phyloP scores from a whole-genome alignment of 2,329 filamentous ascomycete genomes.

The Cladobotryum protrusum region DNA sequence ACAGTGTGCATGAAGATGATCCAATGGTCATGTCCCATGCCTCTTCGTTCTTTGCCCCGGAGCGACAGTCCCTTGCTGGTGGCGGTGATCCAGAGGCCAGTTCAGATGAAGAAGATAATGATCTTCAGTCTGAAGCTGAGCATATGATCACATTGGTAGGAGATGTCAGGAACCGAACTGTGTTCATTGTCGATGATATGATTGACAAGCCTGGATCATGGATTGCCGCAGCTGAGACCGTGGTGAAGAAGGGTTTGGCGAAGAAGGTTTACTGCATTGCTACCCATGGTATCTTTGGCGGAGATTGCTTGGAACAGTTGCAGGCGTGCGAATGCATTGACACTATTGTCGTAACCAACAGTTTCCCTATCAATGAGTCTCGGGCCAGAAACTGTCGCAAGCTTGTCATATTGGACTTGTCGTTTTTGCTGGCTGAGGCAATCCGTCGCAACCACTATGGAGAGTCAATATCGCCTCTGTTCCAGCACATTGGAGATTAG shows the following conservation, averaged over 20 bases:
- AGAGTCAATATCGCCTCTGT: conserved; percentile 68
- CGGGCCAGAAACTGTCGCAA: conserved; percentile 68
- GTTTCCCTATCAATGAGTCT: conserved; percentile 80
- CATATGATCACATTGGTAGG: conserved; percentile 97
- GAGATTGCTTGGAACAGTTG: conserved; percentile 82
- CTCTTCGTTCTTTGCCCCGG: conserved; percentile 71
- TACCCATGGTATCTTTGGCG: conserved; percentile 90
- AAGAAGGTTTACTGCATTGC: conserved; percentile 97
- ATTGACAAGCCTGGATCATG: conserved; percentile 96
- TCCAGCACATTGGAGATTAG: conserved; percentile 59
- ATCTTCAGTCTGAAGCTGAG: conserved; percentile 73
- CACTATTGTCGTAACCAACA: conserved; percentile 91
- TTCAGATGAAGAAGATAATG: conserved; percentile 89
- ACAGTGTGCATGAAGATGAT: conserved; percentile 63
- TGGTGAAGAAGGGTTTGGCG: conserved; percentile 84
- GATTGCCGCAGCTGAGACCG: conserved; percentile 95
- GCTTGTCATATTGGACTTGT: conserved; percentile 83
- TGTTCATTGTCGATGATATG: conserved; percentile 97
- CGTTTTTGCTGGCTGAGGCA: conserved; percentile 80
- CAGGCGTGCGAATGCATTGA: conserved; percentile 91
- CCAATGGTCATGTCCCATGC: conserved; percentile 74
- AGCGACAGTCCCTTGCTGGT: conserved; percentile 66
- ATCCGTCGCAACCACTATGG: conserved; percentile 96
- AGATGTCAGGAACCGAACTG: conserved; percentile 79
- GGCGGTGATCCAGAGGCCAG: conserved; percentile 76